phyloP scores from a whole-genome alignment of 2,329 filamentous ascomycete species.

The Botrytis fragariae region DNA sequence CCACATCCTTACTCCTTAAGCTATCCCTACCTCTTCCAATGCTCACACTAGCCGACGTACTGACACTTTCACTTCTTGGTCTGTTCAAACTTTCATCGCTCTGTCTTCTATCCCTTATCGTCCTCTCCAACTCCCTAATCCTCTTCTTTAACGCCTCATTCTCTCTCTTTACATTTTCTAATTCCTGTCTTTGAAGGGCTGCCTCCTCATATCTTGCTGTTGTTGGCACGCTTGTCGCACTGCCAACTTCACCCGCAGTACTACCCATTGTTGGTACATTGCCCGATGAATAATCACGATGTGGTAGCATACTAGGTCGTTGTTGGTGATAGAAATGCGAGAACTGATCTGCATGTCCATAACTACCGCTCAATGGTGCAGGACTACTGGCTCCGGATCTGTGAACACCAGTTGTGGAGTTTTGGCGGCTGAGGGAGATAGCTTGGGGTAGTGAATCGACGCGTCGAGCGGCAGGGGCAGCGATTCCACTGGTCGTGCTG shows the following conservation, averaged over 20 bases:
- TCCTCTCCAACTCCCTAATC: constrained; percentile 60
- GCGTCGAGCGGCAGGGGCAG: constrained; percentile 14
- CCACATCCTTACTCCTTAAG: constrained; percentile 44
- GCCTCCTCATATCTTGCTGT: constrained; percentile 63
- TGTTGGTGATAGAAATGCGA: constrained; percentile 33
- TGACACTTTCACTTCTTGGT: constrained; percentile 51
- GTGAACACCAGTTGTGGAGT: constrained; percentile 34
- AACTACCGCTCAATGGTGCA: constrained; percentile 29
- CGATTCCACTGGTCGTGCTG: constrained; percentile 38
- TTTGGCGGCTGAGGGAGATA: constrained; percentile 36
- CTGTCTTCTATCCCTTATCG: constrained; percentile 41
- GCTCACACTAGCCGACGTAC: constrained; percentile 50
- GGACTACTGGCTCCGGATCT: constrained; percentile 37
- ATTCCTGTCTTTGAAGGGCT: constrained; percentile 56
- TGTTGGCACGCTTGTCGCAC: constrained; percentile 49
- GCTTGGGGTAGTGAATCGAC: constrained; percentile 31
- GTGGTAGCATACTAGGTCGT: constrained; percentile 28
- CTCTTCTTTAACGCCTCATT: constrained; percentile 61
- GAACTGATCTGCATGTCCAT: constrained; percentile 36
- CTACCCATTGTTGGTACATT: constrained; percentile 21
- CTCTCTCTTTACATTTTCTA: constrained; percentile 61
- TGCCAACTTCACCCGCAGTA: constrained; percentile 22
- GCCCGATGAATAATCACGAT: constrained; percentile 33
- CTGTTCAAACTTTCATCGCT: constrained; percentile 44
- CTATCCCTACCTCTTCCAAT: constrained; percentile 39